Conservation (phyloP, 306 rosid genomes). For the Canavalia ensiformis region DNA sequence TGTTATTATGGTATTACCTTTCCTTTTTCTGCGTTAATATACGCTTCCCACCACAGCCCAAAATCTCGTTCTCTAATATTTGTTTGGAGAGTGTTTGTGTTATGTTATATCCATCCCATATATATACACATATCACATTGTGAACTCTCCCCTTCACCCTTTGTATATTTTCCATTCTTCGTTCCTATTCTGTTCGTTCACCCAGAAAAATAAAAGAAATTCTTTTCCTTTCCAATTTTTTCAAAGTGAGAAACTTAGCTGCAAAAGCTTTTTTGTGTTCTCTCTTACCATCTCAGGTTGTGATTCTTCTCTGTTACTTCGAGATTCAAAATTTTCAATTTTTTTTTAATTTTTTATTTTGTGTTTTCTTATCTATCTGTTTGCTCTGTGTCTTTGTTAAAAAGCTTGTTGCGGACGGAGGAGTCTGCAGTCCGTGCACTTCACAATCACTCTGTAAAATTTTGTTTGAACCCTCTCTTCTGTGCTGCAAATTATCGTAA, state of each 20-base stretch:
- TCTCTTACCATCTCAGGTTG: constrained; percentile 46
- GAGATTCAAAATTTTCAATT: constrained; percentile 9
- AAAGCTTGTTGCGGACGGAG: constrained; percentile 41
- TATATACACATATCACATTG: constrained; percentile 42
- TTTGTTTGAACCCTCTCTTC: constrained; percentile 23
- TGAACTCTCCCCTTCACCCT: constrained; percentile 48
- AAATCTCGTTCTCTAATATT: constrained; percentile 36
- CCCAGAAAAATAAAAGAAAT: constrained; percentile 42
- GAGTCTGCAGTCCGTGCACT: constrained; percentile 55
- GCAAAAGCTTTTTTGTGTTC: constrained; percentile 49
- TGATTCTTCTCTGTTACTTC: constrained; percentile 38
- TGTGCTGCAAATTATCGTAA: constrained; percentile 32
- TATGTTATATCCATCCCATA: constrained; percentile 18
- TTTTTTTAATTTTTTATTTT: constrained; percentile 20
- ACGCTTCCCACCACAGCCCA: constrained; percentile 33
- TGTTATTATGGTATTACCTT: neutral
- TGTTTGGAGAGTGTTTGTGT: constrained; percentile 31
- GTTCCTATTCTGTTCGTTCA: constrained; percentile 49
- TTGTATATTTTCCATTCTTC: constrained; percentile 35
- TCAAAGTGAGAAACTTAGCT: constrained; percentile 41
- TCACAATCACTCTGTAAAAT: constrained; percentile 61
- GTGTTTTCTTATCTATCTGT: constrained; percentile 43
- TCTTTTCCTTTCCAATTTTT: neutral
- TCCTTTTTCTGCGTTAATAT: constrained; percentile 25
- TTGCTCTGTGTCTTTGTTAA: neutral